Percentiles rank a stretch among this genome's conserved stretches.
These are phyloP conservation scores for Colletotrichum trifolii DNA, from an alignment of 2,329 filamentous ascomycete species.

Conservation along the genomic window DNA sequence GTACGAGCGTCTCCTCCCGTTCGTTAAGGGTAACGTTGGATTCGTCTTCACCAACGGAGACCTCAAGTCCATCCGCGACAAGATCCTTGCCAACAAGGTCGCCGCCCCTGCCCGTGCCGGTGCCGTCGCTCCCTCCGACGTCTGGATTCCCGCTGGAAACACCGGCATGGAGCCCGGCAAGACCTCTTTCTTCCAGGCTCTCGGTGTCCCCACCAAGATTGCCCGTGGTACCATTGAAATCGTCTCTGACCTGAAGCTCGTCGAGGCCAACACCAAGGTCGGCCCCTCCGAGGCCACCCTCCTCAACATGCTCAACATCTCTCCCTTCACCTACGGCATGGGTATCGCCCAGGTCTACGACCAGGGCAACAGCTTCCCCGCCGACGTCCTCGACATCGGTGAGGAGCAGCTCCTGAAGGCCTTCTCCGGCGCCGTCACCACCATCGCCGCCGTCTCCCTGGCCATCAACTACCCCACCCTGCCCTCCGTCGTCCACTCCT, in stretches of 20 bases:
- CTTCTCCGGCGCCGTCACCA: slow-evolving; percentile 83
- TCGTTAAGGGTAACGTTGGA: slow-evolving; percentile 97
- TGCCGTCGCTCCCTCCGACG: slow-evolving; percentile 92
- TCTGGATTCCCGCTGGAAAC: slow-evolving; percentile 97
- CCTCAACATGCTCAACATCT: slow-evolving; percentile 99
- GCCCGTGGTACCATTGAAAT: slow-evolving; percentile 99
- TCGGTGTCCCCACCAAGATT: slow-evolving; percentile 99
- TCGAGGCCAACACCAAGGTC: slow-evolving; percentile 93
- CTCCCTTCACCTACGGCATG: slow-evolving; percentile 99
- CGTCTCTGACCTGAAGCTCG: slow-evolving; percentile 95
- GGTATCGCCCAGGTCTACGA: slow-evolving; percentile 97
- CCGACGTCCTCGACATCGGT: slow-evolving; percentile 89
- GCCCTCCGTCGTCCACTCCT: slow-evolving; percentile 93
- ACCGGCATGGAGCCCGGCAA: slow-evolving; percentile 99
- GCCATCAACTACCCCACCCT: slow-evolving; percentile 95
- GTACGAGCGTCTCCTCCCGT: slow-evolving; percentile 97
- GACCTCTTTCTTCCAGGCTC: slow-evolving; percentile 99
- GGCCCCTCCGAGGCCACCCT: slow-evolving; percentile 98
- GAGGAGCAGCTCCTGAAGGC: slow-evolving; percentile 92
- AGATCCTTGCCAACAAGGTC: slow-evolving; percentile 97
- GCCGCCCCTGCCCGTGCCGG: slow-evolving; percentile 97
- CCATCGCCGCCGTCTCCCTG: slow-evolving; percentile 91
- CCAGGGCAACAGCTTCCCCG: slow-evolving; percentile 90
- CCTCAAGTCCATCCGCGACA: slow-evolving; percentile 90
- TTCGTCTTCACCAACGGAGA: slow-evolving; percentile 99